Percentiles rank a stretch among this genome's conserved stretches.
These are phyloP conservation scores for Aspergillus bombycis DNA, from an alignment of 2,329 filamentous ascomycete genomes.

Conservation along the genomic window DNA sequence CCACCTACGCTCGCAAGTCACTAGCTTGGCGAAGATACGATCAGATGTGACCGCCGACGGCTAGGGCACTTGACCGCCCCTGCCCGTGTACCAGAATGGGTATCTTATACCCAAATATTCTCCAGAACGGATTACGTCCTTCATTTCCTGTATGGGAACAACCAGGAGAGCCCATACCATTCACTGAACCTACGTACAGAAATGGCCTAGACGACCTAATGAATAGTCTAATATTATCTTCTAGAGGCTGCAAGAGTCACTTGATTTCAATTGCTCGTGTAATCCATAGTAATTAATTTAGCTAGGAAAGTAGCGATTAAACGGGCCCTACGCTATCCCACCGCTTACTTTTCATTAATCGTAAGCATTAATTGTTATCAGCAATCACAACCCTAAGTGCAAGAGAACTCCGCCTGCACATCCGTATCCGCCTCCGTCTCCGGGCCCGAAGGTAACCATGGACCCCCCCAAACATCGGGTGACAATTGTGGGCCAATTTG, in stretches of 20 bases:
- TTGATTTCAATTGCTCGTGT: background rate
- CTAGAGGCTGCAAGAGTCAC: background rate
- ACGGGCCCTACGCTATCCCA: background rate
- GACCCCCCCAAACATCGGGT: background rate
- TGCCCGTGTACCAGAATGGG: background rate
- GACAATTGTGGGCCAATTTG: background rate
- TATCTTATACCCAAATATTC: background rate
- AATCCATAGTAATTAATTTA: background rate
- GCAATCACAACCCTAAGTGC: background rate
- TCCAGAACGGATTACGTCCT: background rate
- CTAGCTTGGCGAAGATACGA: background rate
- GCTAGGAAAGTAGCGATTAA: background rate
- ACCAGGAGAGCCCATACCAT: background rate
- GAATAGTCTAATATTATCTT: background rate
- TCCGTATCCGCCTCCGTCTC: slow-evolving; percentile 21
- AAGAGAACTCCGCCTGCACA: background rate
- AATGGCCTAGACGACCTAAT: background rate
- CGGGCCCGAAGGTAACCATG: slow-evolving; percentile 6
- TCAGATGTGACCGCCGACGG: background rate
- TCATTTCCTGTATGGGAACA: background rate
- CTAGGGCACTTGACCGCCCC: background rate
- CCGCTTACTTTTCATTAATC: background rate
- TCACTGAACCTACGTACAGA: background rate
- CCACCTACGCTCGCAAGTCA: background rate
- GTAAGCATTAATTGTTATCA: background rate